Conservation (phyloP, 345 rosid species). For the Triadica sebifera region DNA sequence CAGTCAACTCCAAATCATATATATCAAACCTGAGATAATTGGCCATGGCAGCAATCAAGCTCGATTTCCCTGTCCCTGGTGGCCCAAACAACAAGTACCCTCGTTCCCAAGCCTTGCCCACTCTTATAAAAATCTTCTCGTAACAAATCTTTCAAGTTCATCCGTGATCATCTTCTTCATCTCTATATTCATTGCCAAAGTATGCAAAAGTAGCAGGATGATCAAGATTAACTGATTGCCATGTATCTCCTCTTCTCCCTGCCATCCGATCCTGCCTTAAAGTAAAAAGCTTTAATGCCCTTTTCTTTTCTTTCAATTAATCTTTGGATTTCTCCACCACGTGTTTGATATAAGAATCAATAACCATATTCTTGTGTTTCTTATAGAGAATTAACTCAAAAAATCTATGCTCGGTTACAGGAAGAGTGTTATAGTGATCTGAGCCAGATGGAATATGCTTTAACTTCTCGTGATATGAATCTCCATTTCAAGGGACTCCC, state of each 20-base stretch:
- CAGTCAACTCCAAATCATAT: constrained; percentile 50
- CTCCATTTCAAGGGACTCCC: constrained; percentile 37
- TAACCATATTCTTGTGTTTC: constrained; percentile 34
- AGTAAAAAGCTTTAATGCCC: constrained; percentile 25
- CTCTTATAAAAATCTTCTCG: constrained; percentile 48
- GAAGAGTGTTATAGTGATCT: background rate
- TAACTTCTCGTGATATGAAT: constrained; percentile 5
- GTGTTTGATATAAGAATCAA: constrained; percentile 26
- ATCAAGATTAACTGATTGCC: constrained; percentile 32
- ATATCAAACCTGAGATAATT: constrained; percentile 55
- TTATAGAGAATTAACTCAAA: constrained; percentile 36
- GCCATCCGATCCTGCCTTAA: constrained; percentile 5
- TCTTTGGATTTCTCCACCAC: constrained; percentile 24
- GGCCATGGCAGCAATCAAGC: constrained; percentile 62
- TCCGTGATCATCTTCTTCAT: constrained; percentile 27
- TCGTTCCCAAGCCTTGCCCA: constrained; percentile 60
- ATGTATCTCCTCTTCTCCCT: constrained; percentile 15
- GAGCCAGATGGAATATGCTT: background rate
- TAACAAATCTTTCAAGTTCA: constrained; percentile 49
- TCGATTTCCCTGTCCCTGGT: constrained; percentile 63
- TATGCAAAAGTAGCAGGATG: constrained; percentile 35
- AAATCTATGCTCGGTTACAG: constrained; percentile 4
- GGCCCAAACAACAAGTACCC: constrained; percentile 57
- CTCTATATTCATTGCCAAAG: constrained; percentile 29
- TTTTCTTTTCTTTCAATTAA: constrained; percentile 19